phyloP scores from a whole-genome alignment of 768 basidiomycete species.

The Macrolepiota dolichaula region DNA sequence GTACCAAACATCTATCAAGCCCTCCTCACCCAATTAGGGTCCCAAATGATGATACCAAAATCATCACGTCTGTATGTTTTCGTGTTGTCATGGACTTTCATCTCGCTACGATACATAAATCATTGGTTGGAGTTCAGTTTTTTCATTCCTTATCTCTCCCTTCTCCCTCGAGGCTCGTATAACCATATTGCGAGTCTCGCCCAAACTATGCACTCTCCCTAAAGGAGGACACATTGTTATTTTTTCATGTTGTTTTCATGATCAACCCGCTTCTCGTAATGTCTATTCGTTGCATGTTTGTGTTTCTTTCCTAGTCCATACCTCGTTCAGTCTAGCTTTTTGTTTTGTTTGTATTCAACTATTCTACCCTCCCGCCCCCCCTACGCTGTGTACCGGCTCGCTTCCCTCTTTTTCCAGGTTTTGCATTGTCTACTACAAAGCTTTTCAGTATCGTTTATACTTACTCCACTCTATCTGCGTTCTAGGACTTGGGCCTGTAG shows the following conservation, averaged over 20 bases:
- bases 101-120: slow-evolving; percentile 29
- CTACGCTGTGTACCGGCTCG: slow-evolving; percentile 4
- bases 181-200: slow-evolving; percentile 2
- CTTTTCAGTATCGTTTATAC: background rate
- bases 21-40: slow-evolving; percentile 15
- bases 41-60: slow-evolving; percentile 8
- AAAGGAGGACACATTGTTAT: background rate
- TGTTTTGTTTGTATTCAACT: slow-evolving; percentile 17
- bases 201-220: slow-evolving; percentile 12
- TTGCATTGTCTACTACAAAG: slow-evolving; percentile 6
- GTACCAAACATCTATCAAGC: slow-evolving; percentile 13
- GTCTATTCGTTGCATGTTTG: slow-evolving; percentile 6
- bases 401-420: background rate
- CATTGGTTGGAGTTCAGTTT: slow-evolving; percentile 23
- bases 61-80: slow-evolving; percentile 18
- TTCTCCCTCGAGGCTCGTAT: slow-evolving; percentile 6
- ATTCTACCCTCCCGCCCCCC: too few relatives aligned
- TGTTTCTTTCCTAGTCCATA: slow-evolving; percentile 11
- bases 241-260: slow-evolving; percentile 4
- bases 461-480: slow-evolving; percentile 7
- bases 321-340: slow-evolving; percentile 17
- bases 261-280: slow-evolving; percentile 8
- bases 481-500: background rate
- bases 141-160: slow-evolving; percentile 16
- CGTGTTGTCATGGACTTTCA: slow-evolving; percentile 24